Percentiles rank a stretch among this genome's conserved stretches.
Conservation (phyloP, 2,329 filamentous ascomycete species). For the Beauveria brongniartii region DNA sequence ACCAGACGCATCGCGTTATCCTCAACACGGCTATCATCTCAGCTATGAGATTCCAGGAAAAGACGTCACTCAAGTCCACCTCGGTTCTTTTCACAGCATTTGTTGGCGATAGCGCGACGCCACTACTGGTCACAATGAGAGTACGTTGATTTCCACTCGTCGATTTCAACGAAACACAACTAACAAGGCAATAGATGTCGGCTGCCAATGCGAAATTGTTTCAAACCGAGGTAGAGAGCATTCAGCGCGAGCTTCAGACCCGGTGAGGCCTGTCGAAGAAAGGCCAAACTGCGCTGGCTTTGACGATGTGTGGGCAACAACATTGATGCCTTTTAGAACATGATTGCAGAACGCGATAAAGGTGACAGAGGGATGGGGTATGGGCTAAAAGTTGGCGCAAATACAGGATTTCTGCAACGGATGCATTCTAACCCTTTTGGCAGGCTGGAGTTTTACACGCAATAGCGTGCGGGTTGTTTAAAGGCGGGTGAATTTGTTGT, state of each 20-base stretch:
- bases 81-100: slow-evolving; percentile 60
- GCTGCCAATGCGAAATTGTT: slow-evolving; percentile 45
- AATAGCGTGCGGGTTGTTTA: not conserved
- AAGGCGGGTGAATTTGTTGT: slow-evolving; percentile 7
- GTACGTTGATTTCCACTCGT: slow-evolving; percentile 29
- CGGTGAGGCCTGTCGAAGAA: slow-evolving; percentile 19
- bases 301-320: not conserved
- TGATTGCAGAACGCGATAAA: not conserved
- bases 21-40: slow-evolving; percentile 77
- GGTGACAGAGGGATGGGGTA: not conserved
- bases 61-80: slow-evolving; percentile 63
- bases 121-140: slow-evolving; percentile 54
- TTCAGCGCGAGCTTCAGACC: slow-evolving; percentile 43
- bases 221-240: slow-evolving; percentile 38
- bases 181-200: slow-evolving; percentile 37
- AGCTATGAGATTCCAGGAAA: slow-evolving; percentile 71
- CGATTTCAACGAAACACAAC: not conserved
- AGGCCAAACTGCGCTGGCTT: not conserved
- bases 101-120: slow-evolving; percentile 45
- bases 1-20: slow-evolving; percentile 79
- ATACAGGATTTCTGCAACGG: slow-evolving; percentile 3
- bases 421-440: slow-evolving; percentile 4
- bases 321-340: not conserved
- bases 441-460: slow-evolving; percentile 9
- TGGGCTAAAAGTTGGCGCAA: slow-evolving; percentile 10